phyloP scores from a whole-genome alignment of 2,329 filamentous ascomycete genomes.

The Colletotrichum acutatum region DNA sequence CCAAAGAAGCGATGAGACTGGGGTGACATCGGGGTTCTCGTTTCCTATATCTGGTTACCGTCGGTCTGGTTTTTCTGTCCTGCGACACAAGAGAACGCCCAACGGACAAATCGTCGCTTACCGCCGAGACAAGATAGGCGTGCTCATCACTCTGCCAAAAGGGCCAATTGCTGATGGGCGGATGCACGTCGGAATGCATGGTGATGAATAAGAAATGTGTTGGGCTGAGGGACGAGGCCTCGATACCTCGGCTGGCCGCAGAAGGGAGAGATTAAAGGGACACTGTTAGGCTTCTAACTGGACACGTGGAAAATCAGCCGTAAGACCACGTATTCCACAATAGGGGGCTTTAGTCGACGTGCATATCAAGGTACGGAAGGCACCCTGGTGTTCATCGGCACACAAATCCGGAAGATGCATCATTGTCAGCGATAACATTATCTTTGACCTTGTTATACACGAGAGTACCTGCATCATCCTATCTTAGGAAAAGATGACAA shows the following conservation, averaged over 20 bases:
- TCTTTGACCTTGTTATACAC: background rate
- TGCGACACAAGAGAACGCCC: background rate
- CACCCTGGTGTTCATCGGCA: background rate
- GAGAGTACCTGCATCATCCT: background rate
- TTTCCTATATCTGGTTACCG: background rate
- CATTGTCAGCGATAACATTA: background rate
- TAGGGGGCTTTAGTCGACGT: background rate
- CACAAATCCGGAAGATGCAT: background rate
- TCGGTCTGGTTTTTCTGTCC: background rate
- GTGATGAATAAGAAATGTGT: conserved; percentile 16
- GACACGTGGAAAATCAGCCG: background rate
- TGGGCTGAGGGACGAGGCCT: background rate
- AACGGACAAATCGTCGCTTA: conserved; percentile 5
- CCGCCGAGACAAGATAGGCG: conserved; percentile 3
- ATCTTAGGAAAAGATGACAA: background rate
- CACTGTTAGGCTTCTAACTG: background rate
- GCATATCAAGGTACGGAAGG: background rate
- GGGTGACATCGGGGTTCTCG: conserved; percentile 5
- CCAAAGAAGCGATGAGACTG: conserved; percentile 7
- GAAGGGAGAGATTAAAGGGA: background rate
- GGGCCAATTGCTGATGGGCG: background rate
- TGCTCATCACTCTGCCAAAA: background rate
- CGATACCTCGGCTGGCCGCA: background rate
- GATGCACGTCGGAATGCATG: conserved; percentile 1
- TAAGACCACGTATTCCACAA: background rate